phyloP scores from a whole-genome alignment of 257 asterid genomes.

The Solanum commersonii region DNA sequence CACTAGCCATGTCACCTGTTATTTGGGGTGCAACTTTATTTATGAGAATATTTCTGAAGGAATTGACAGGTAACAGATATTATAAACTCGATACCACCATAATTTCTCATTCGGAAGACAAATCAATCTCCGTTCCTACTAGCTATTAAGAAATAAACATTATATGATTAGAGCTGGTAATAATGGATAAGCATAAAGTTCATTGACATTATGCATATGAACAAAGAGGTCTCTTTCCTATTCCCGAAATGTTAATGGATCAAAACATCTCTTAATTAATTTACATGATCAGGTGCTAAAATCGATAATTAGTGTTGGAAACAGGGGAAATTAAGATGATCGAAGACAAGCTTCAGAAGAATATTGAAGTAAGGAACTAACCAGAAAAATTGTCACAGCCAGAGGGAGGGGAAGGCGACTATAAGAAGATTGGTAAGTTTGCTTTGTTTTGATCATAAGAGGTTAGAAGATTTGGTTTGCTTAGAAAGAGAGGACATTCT shows the following conservation, averaged over 20 bases:
- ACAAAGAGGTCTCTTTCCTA: neutral
- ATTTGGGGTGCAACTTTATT: neutral
- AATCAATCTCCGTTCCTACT: neutral
- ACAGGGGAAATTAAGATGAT: neutral
- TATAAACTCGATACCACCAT: neutral
- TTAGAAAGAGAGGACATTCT: neutral
- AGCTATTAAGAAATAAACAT: neutral
- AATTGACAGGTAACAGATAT: neutral
- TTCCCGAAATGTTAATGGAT: neutral
- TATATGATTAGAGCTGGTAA: neutral
- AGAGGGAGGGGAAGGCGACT: neutral
- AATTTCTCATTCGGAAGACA: neutral
- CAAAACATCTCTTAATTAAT: too few relatives aligned
- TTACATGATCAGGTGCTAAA: neutral
- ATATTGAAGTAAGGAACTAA: neutral
- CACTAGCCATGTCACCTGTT: conserved; percentile 42
- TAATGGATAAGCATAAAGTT: neutral
- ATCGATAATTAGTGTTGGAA: neutral
- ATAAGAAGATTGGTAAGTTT: neutral
- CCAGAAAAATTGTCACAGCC: neutral
- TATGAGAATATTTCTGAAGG: neutral
- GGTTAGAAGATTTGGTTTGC: neutral
- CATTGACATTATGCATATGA: neutral
- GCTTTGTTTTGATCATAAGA: neutral
- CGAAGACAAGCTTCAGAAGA: neutral